Conservation (phyloP, 768 basidiomycete genomes). For the Boletus tylopilopsis region DNA sequence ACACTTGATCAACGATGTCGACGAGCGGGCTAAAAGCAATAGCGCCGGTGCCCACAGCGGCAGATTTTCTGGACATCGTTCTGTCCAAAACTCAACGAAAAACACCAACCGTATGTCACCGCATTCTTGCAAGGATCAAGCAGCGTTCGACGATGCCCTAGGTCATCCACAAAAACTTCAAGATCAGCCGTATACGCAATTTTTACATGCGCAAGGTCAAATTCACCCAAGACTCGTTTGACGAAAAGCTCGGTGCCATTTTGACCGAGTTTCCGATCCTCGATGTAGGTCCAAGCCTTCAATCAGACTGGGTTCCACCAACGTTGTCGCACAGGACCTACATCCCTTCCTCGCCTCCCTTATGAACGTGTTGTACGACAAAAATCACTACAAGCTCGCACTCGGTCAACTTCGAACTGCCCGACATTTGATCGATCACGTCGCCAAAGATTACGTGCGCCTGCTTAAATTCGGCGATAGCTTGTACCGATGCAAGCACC, state of each 20-base stretch:
- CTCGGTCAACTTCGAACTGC: conserved; percentile 95
- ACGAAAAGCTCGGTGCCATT: conserved; percentile 92
- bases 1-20: conserved; percentile 46
- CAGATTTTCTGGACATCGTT: conserved; percentile 93
- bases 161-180: conserved; percentile 99
- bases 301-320: not conserved
- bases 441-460: conserved; percentile 95
- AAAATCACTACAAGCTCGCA: conserved; percentile 99
- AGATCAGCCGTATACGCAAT: conserved; percentile 96
- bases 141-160: conserved; percentile 29
- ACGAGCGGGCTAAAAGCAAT: conserved; percentile 94
- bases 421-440: conserved; percentile 92
- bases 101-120: conserved; percentile 75
- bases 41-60: conserved; percentile 95
- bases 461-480: conserved; percentile 98
- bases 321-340: conserved; percentile 53
- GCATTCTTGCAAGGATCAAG: not conserved
- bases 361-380: conserved; percentile 99
- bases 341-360: conserved; percentile 95
- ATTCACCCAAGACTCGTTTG: conserved; percentile 95
- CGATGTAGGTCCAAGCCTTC: conserved; percentile 58
- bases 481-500: conserved; percentile 96
- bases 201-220: conserved; percentile 99
- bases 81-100: conserved; percentile 93
- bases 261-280: conserved; percentile 96